A percentile compares a stretch with the other conserved stretches of the same genome.
These are phyloP conservation scores for Claviceps sp. DNA, from an alignment of 2,329 filamentous ascomycete genomes.

Conservation along the genomic window DNA sequence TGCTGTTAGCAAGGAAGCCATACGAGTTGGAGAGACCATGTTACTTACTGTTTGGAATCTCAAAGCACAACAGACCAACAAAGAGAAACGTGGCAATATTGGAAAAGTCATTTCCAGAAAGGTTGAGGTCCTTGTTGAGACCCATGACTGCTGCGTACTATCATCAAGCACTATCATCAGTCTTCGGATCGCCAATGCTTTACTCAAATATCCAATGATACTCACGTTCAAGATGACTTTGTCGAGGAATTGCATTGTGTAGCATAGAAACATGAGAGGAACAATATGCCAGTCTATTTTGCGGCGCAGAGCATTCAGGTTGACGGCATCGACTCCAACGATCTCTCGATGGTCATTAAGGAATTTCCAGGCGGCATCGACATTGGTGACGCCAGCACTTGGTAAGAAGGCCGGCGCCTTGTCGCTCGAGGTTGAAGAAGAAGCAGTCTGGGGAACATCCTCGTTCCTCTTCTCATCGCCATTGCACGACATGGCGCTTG, in stretches of 20 bases:
- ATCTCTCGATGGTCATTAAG: conserved; percentile 28
- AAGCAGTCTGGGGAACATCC: conserved; percentile 8
- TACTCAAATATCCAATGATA: conserved; percentile 2
- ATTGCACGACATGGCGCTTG: conserved; percentile 12
- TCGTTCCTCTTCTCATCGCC: conserved; percentile 13
- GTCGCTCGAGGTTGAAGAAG: conserved; percentile 10
- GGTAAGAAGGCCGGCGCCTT: not conserved
- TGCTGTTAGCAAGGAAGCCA: not conserved
- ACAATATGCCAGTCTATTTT: conserved; percentile 47
- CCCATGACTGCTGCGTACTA: conserved; percentile 57
- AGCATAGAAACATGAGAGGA: conserved; percentile 47
- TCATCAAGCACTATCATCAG: not conserved
- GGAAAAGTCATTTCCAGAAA: conserved; percentile 47
- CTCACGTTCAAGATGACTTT: conserved; percentile 49
- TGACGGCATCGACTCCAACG: conserved; percentile 19
- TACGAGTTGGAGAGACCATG: not conserved
- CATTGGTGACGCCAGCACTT: conserved; percentile 9
- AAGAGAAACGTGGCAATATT: conserved; percentile 50
- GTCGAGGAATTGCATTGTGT: conserved; percentile 51
- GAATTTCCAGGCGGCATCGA: conserved; percentile 34
- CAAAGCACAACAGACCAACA: conserved; percentile 44
- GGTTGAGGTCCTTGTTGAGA: conserved; percentile 35
- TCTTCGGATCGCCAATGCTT: too few species aligned
- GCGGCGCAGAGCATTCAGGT: conserved; percentile 33
- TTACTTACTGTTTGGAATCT: conserved; percentile 42